These are phyloP conservation scores for Diaporthe nobilis DNA, from an alignment of 2,329 filamentous ascomycete genomes.

Conservation along the genomic window DNA sequence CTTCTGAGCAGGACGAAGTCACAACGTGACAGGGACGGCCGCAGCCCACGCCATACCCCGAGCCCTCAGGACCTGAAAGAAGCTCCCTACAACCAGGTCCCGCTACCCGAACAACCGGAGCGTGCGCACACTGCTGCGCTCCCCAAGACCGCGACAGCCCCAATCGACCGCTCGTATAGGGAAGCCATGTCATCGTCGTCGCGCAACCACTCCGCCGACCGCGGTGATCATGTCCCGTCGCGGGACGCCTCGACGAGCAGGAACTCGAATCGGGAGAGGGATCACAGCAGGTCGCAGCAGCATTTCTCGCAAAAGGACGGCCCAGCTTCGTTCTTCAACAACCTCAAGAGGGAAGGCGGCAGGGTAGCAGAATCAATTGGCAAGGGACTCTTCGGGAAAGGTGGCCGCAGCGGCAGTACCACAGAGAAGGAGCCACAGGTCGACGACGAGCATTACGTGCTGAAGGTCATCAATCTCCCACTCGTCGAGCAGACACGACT, in stretches of 20 bases:
- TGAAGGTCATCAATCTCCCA: constrained; percentile 88
- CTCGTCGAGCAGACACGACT: constrained; percentile 90
- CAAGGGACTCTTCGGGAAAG: constrained; percentile 86
- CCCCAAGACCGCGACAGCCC: constrained; percentile 74
- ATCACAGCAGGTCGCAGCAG: constrained; percentile 62
- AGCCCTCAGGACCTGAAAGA: constrained; percentile 53
- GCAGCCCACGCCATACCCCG: constrained; percentile 45
- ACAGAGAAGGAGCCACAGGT: constrained; percentile 75
- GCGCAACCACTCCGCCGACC: constrained; percentile 82
- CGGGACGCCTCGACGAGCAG: constrained; percentile 60
- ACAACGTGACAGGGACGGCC: constrained; percentile 64
- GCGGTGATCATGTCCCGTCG: constrained; percentile 55
- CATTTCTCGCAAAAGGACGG: constrained; percentile 68
- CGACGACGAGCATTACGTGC: constrained; percentile 86
- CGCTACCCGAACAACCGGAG: constrained; percentile 51
- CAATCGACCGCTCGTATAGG: constrained; percentile 76
- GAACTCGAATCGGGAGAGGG: constrained; percentile 62
- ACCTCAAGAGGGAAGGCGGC: constrained; percentile 79
- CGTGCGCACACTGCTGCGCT: constrained; percentile 56
- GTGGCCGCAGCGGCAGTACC: constrained; percentile 79
- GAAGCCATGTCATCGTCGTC: constrained; percentile 76
- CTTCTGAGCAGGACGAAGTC: constrained; percentile 67
- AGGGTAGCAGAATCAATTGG: constrained; percentile 86
- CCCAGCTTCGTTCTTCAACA: constrained; percentile 74
- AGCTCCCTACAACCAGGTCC: constrained; percentile 39